These are phyloP conservation scores for Leptodontidium sp. DNA, from an alignment of 2,329 filamentous ascomycete species.

Conservation along the genomic window DNA sequence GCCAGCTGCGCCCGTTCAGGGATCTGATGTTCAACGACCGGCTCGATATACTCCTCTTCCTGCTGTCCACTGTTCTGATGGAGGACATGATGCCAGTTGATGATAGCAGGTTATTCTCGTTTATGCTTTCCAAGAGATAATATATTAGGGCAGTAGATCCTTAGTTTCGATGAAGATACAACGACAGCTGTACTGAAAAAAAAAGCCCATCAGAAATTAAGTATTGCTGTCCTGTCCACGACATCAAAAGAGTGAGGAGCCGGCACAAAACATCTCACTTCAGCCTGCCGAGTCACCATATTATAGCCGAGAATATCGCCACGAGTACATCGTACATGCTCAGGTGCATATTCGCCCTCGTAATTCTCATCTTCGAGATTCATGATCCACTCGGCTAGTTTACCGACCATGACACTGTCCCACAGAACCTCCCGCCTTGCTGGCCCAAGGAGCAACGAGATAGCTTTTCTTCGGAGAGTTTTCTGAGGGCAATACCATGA, in stretches of 20 bases:
- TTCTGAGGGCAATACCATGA: slow-evolving; percentile 52
- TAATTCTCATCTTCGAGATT: slow-evolving; percentile 24
- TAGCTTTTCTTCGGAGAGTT: slow-evolving; percentile 19
- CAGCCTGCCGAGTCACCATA: neutral
- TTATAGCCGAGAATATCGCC: slow-evolving; percentile 19
- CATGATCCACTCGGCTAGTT: slow-evolving; percentile 25
- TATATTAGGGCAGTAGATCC: too few relatives aligned
- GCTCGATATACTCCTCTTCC: too few relatives aligned
- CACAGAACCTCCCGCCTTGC: slow-evolving; percentile 25
- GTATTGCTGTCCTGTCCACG: slow-evolving; percentile 1
- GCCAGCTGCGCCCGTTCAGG: too few relatives aligned
- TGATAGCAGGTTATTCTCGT: too few relatives aligned
- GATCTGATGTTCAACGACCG: too few relatives aligned
- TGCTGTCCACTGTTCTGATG: too few relatives aligned
- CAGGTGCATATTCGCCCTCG: slow-evolving; percentile 18
- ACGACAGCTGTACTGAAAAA: too few relatives aligned
- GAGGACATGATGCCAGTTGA: too few relatives aligned
- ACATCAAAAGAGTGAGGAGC: neutral
- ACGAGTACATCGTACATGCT: slow-evolving; percentile 10
- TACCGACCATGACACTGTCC: slow-evolving; percentile 24
- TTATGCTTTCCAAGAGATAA: too few relatives aligned
- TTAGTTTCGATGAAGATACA: too few relatives aligned
- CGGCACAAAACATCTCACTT: slow-evolving; percentile 15
- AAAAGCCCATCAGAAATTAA: slow-evolving; percentile 5
- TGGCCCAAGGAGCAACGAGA: slow-evolving; percentile 9